Evolutionary conservation across 768 basidiomycete species (phyloP), one percentile per base, ranked within the genome.

Genomic region (Guyanaporus albipodus): DNA sequence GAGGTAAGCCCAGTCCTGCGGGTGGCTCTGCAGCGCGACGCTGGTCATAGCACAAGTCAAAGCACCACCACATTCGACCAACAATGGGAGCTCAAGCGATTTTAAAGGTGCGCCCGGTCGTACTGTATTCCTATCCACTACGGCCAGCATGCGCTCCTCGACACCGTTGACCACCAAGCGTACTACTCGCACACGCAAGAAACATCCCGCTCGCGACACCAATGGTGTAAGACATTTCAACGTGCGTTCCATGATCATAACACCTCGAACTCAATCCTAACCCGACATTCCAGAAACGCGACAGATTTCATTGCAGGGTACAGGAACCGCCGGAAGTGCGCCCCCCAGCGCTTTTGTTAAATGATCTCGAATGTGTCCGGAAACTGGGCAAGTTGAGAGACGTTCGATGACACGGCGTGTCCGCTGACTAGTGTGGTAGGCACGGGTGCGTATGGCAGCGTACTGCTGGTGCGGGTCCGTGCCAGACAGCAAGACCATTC

Each of bases 1-100:
- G 18, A 91, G 69, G 61, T 97, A 98, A 52, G 62, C 68, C 93
- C 94, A 98, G 63, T 88, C 70, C 10, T 39, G 45, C 1, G 72
- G 72, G n/a, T 54, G 58, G 24, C 58, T 73, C 38, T 64, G 43
- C n/a, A n/a, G n/a, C 14, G 54, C 41, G 38, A 68, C 46, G 10
- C 44, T 49, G n/a, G n/a, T n/a, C n/a, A n/a, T n/a, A n/a, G n/a
- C n/a, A 29, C 46, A 40, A 17, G 21, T 26, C 51, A 33, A 52
- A 54, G 52, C 52, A 33, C 19, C 21, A 7, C 40, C 51, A 11
- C 31, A 53, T 53, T 26, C 29, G 52, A 50, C 35, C 45, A 58
- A 62, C 60, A 62, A 62, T 63, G 47, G 49, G 22, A 11, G 14
- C 11, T 8, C 15, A 12, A 19, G 28, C 26, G 8, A 41, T 22